A percentile compares a stretch with the other conserved stretches of the same genome.
Conservation (phyloP, 1,284 basidiomycete species). For the Anthracocystis walkeri region DNA sequence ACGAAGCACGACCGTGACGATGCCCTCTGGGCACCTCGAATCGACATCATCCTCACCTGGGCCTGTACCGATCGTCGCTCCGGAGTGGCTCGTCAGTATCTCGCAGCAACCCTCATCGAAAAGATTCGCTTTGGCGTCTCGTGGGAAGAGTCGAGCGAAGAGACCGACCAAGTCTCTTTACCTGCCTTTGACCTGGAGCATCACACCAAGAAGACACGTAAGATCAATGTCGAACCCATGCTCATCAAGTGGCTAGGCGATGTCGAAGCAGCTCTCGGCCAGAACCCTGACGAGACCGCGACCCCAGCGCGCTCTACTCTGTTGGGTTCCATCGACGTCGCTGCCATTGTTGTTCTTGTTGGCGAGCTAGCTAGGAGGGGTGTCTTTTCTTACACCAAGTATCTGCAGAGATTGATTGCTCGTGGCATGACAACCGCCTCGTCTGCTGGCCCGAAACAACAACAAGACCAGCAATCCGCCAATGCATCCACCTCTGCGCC, state of each 20-base stretch:
- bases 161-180: constrained; percentile 36
- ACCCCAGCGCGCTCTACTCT: background rate
- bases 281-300: background rate
- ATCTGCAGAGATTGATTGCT: constrained; percentile 85
- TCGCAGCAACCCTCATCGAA: constrained; percentile 80
- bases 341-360: constrained; percentile 78
- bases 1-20: constrained; percentile 31
- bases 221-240: constrained; percentile 69
- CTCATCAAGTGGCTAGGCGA: constrained; percentile 84
- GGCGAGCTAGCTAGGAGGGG: constrained; percentile 82
- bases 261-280: constrained; percentile 45
- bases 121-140: constrained; percentile 73
- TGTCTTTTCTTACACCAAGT: constrained; percentile 84
- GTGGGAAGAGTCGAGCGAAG: constrained; percentile 43
- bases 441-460: background rate
- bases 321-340: constrained; percentile 49
- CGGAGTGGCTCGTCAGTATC: constrained; percentile 79
- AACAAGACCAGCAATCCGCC: background rate
- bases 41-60: constrained; percentile 84
- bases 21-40: constrained; percentile 26
- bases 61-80: constrained; percentile 80
- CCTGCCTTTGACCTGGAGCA: constrained; percentile 40
- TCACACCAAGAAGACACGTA: constrained; percentile 36
- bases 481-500: background rate
- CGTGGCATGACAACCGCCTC: constrained; percentile 72